Base-by-base conservation (phyloP, 257 asterid genomes). In the Solanum pinnatisectum region DNA sequence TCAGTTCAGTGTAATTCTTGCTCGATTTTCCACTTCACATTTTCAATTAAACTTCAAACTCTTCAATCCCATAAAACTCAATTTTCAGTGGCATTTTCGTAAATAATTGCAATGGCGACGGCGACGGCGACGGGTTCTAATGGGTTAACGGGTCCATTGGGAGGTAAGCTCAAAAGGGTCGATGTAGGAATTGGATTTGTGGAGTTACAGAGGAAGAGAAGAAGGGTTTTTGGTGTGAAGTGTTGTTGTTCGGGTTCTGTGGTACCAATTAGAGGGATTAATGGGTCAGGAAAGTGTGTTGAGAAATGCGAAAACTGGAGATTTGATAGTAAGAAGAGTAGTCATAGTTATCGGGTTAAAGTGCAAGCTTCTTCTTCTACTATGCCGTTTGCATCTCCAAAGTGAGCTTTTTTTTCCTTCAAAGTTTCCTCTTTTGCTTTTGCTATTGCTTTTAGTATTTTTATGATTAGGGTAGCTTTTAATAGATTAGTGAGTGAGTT, bases 381-480 rank as follows among this genome's bases (percentile, higher is more conserved):
- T 18, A 87, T 92, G 95, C 90, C 98, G 11, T 96, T 95, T 88
- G 93, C 94, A 87, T 93, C 98, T 88, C 91, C 94, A 46, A 90
- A 86, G 98, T 95, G 88, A 65, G 72, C 4, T 59, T 22, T 59
- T 46, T 52, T 7, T 52, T 20, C 63, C 63, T 52, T 52, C 3
- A 52, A 52, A 52, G 23, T 52, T 59, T 59, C 27, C 27, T 59
- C 27, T 59, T 22, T 59, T 20, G 63, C n/a, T 59, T 59, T 16
- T 46, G 56, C 56, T 46, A 13, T 52, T 59, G 67, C 5, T 59
- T 22, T 59, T 59, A 59, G 68, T 22, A 22, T 59, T 59, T 59
- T 1, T 59, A 59, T 59, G 27, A 22, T 20, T 2, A 59, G 27
- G 67, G 68, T 59, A 8, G n/a, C 2, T 59, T 42, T 42, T 10